These are phyloP conservation scores for Thielaviopsis populi DNA, from an alignment of 2,329 filamentous ascomycete species.

Conservation along the genomic window DNA sequence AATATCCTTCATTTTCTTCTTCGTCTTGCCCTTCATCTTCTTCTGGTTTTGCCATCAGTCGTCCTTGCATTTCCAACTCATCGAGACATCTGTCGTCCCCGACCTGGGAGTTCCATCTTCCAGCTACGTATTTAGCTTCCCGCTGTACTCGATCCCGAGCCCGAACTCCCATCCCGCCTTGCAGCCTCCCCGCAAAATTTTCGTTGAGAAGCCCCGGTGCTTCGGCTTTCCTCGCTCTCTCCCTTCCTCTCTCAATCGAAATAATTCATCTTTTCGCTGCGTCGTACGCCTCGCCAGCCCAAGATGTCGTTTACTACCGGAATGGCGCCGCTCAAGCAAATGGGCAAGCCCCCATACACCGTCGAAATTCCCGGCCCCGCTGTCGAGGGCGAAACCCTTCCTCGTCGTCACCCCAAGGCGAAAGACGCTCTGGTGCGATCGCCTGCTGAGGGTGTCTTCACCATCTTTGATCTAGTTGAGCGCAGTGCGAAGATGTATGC, in stretches of 20 bases:
- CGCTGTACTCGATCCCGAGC: not conserved
- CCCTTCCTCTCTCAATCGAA: not conserved
- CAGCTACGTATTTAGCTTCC: not conserved
- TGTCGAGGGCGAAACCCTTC: conserved; percentile 68
- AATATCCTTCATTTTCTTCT: not conserved
- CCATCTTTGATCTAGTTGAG: conserved; percentile 64
- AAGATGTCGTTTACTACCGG: conserved; percentile 29
- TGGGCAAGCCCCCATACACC: conserved; percentile 59
- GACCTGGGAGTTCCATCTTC: not conserved
- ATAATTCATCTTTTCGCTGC: not conserved
- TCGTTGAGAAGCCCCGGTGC: not conserved
- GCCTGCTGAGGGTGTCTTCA: conserved; percentile 55
- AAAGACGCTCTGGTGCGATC: conserved; percentile 53
- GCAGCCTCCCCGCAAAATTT: not conserved
- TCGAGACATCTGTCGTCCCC: not conserved
- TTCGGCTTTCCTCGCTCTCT: not conserved
- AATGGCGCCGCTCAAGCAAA: conserved; percentile 39
- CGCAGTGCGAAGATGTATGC: conserved; percentile 49
- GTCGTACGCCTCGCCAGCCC: not conserved
- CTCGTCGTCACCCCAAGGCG: conserved; percentile 56
- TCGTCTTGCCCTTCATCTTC: not conserved
- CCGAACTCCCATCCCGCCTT: not conserved
- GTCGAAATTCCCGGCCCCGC: conserved; percentile 54
- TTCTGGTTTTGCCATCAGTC: not conserved
- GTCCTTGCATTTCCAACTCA: not conserved